Evolutionary conservation across 2,329 filamentous ascomycete genomes (phyloP).

Genomic region (Leptosphaerulina australis): DNA sequence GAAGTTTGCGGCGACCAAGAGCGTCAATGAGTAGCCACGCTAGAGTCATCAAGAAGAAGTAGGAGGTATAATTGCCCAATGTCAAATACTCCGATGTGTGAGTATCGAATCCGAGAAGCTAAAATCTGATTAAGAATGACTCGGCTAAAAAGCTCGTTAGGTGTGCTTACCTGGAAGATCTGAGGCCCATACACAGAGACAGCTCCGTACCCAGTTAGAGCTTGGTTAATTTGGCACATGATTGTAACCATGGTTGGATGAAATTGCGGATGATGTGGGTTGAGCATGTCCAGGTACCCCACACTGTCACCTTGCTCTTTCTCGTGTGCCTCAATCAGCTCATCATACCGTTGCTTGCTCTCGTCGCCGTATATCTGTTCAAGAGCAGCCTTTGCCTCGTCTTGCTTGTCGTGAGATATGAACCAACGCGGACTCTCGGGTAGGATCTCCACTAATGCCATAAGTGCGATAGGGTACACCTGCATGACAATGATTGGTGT

Average conservation of each 20-base stretch:
- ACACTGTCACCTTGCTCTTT: conserved; percentile 57
- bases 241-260: conserved; percentile 66
- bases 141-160: neutral
- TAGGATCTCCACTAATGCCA: conserved; percentile 59
- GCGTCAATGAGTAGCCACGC: conserved; percentile 66
- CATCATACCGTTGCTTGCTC: conserved; percentile 57
- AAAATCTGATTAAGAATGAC: conserved; percentile 18
- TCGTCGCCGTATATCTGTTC: conserved; percentile 58
- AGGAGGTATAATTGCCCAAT: conserved; percentile 65
- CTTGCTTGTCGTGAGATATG: conserved; percentile 57
- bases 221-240: conserved; percentile 69
- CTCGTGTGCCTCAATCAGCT: conserved; percentile 58
- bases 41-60: conserved; percentile 66
- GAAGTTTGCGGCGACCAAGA: conserved; percentile 59
- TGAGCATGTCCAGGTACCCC: conserved; percentile 64
- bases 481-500: conserved; percentile 67
- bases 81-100: conserved; percentile 62
- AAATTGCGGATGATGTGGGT: conserved; percentile 61
- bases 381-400: conserved; percentile 59
- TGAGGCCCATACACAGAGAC: conserved; percentile 68
- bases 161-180: conserved; percentile 58
- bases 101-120: conserved; percentile 63
- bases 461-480: conserved; percentile 60
- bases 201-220: conserved; percentile 63
- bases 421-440: conserved; percentile 66